Evolutionary conservation across 371 early-diverging fungal genomes (phyloP), one percentile per base, ranked within the genome.

Genomic region (Mortierella sp.): DNA sequence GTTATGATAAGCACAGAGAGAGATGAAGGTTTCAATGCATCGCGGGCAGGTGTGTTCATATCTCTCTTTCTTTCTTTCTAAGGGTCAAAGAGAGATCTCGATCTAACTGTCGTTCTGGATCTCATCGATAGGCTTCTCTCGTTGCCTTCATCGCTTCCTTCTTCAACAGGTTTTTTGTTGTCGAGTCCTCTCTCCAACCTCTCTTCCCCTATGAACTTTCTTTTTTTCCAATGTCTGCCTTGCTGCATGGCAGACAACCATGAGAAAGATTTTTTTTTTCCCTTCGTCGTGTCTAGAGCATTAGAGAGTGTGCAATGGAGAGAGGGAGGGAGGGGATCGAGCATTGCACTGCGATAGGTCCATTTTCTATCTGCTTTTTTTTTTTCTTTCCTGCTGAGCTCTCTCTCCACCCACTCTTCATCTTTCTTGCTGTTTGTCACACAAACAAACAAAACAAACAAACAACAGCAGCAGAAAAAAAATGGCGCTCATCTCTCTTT

Each of bases 271-370:
- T 50, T 50, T 16, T 16, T 50, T 13, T 50, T 50, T 21, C 13
- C 37, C 21, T 37, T 64, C 3, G 14, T 14, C 9, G 5, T 37
- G 8, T 9, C 64, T 34, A 37, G 37, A 34, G 37, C 37, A 37
- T 21, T 64, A 14, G n/a, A n/a, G n/a, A n/a, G 53, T 40, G 16
- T 50, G 50, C 54, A 54, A n/a, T 54, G 54, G 6, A 54, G 16
- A 19, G 54, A 5, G 16, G 19, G 10, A 1, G 57, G 28, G 26
- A 19, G 6, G 6, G 43, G 37, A 21, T 16, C 34, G 13, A 37
- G 14, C 67, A 64, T 9, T 64, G 67, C 67, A 64, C 16, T 19
- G 37, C 67, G 37, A 64, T 64, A 64, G 67, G 67, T 64, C 67
- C 67, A 24, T 64, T 37, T 31, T 37, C 37, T 34, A 37, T 21